phyloP scores from a whole-genome alignment of 2,329 filamentous ascomycete genomes.

The Capronia americana region DNA sequence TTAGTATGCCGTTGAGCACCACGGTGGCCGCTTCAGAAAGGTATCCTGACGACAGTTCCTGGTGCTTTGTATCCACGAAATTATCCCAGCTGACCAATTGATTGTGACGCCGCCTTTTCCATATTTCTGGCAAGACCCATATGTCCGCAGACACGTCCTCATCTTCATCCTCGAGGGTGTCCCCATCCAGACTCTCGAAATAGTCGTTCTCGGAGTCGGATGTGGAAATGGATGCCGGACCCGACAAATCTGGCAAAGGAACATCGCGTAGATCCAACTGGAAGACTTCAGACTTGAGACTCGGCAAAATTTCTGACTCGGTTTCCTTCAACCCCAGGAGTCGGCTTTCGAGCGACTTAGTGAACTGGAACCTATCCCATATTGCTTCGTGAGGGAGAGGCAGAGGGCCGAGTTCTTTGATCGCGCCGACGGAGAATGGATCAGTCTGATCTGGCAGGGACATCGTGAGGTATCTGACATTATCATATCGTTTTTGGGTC shows the following conservation, averaged over 20 bases:
- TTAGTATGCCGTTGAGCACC: constrained; percentile 50
- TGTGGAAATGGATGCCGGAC: constrained; percentile 16
- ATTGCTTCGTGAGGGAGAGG: not conserved
- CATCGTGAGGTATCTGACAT: constrained; percentile 18
- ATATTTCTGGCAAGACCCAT: constrained; percentile 45
- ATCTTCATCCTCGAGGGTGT: constrained; percentile 34
- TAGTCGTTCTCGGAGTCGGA: constrained; percentile 34
- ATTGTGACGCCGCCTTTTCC: constrained; percentile 27
- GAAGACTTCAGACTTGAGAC: constrained; percentile 24
- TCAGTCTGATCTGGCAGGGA: constrained; percentile 14
- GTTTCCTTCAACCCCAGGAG: constrained; percentile 31
- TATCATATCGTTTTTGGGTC: constrained; percentile 9
- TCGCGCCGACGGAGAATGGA: constrained; percentile 22
- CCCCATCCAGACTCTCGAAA: constrained; percentile 26
- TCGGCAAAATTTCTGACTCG: constrained; percentile 23
- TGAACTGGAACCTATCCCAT: constrained; percentile 37
- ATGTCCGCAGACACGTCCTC: constrained; percentile 44
- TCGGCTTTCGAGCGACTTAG: constrained; percentile 33
- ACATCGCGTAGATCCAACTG: constrained; percentile 30
- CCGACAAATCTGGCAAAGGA: constrained; percentile 27
- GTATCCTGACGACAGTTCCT: constrained; percentile 48
- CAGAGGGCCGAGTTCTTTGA: constrained; percentile 10
- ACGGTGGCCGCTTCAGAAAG: constrained; percentile 52
- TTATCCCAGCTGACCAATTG: constrained; percentile 51
- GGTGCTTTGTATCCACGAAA: constrained; percentile 44